Base-by-base conservation (phyloP, 176 grass and related monocot species). In the Triticum dicoccoides region DNA sequence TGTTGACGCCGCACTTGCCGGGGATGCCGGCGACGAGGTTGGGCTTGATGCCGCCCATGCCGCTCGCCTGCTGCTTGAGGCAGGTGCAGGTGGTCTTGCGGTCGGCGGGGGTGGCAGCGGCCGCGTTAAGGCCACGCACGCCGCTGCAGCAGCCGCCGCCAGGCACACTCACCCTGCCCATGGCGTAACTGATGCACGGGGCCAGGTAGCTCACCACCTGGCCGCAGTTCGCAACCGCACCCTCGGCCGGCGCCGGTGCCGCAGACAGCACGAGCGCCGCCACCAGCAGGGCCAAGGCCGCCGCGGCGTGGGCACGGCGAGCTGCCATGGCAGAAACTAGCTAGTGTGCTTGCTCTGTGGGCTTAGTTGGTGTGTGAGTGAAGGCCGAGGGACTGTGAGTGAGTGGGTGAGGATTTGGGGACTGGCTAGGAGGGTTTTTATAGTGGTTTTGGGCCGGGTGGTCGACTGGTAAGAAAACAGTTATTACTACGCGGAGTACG, bases 11-110 rank as follows among this genome's bases (percentile, higher is more conserved):
- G 75, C 89, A 91, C 85, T 80, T 84, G 75, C 12, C 0, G 4
- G 89, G 89, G 89, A 91, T 86, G 42, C 67, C 61, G 27, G 81
- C 76, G 85, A 81, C 68, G 75, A 73, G 71, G 85, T 25, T 27
- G 59, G 81, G 5, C 5, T 9, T 84, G 80, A 91, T 70, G 58
- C 81, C 81, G 59, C 10, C 20, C 9, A 91, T 30, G 9, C 45
- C 5, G 18, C 17, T 14, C 4, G 85, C 67, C 5, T 7, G 80
- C 20, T 13, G 4, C 89, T 91, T 91, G 13, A 92, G 79, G 82
- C 90, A 92, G 62, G 1, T 20, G 83, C 90, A 92, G 27, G 90
- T 49, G 6, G 69, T 1, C 18, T 68, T 64, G 9, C 83, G 23
- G 71, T 92, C 90, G 42, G 83, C 71, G n/a, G 78, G 0, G 69